Evolutionary conservation across 73 alveolate genomes (phyloP).

Genomic region (Paramecium biaurelia): DNA sequence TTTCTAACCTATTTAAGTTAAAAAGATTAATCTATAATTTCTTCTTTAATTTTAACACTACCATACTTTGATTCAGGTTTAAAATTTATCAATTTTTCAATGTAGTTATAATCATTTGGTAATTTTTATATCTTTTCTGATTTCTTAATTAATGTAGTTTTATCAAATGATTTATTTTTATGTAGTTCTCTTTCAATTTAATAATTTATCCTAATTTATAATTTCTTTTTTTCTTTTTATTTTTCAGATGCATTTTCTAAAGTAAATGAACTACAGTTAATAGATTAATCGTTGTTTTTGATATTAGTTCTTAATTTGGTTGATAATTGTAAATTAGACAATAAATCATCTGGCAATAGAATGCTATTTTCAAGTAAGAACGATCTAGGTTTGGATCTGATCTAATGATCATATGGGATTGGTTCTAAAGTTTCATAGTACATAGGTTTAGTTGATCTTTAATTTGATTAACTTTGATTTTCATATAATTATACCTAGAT

Average conservation of each 20-base stretch:
- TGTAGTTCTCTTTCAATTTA: background rate
- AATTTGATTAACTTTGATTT: background rate
- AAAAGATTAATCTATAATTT: background rate
- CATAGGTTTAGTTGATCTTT: background rate
- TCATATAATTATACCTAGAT: background rate
- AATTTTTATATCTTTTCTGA: background rate
- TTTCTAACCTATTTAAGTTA: background rate
- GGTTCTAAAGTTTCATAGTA: conserved; percentile 3
- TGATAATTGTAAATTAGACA: background rate
- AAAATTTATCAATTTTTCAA: background rate
- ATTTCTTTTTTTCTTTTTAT: background rate
- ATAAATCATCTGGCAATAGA: background rate
- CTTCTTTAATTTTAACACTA: background rate
- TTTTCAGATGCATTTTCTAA: background rate
- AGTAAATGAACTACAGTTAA: background rate
- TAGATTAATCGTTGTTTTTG: background rate
- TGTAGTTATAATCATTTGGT: background rate
- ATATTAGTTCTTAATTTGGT: background rate
- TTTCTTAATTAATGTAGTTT: background rate
- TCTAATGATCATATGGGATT: background rate
- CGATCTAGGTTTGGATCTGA: background rate
- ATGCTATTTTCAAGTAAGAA: background rate
- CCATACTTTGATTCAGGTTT: background rate
- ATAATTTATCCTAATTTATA: background rate
- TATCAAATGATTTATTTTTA: background rate